phyloP scores from a whole-genome alignment of 129 eudicot genomes.

The Logfia minima region DNA sequence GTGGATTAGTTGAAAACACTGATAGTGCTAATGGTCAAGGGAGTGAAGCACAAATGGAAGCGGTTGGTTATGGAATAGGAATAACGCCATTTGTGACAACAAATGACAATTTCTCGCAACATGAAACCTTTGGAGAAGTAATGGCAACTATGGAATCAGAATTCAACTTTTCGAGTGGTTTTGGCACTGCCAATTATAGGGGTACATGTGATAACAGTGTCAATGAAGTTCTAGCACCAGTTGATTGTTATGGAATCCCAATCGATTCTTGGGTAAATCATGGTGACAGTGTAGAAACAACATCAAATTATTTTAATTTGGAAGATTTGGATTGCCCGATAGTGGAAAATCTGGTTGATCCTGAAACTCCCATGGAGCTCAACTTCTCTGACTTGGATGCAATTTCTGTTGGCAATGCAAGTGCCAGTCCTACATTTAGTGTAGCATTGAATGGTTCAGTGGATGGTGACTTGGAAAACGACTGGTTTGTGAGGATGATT shows the following conservation, averaged over 20 bases:
- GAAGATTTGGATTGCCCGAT: neutral
- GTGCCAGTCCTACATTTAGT: no score
- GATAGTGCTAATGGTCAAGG: neutral
- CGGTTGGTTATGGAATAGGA: neutral
- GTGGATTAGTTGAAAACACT: neutral
- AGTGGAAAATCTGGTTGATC: no score
- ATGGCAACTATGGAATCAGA: neutral
- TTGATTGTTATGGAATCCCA: constrained; percentile 16
- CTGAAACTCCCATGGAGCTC: no score
- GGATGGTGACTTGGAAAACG: no score
- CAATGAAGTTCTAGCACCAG: neutral
- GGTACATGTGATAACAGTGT: neutral
- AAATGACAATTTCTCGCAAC: neutral
- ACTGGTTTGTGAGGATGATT: no score
- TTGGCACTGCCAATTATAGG: neutral
- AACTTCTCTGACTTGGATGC: no score
- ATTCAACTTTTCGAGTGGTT: neutral
- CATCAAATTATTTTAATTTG: neutral
- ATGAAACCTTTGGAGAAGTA: neutral
- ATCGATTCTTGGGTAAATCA: neutral
- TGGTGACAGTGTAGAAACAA: neutral
- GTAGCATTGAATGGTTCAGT: no score
- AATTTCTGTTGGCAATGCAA: no score
- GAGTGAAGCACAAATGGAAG: neutral
- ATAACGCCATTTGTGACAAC: neutral